Evolutionary conservation across 2,329 filamentous ascomycete genomes (phyloP).

Genomic region (Arthrinium puccinioides): DNA sequence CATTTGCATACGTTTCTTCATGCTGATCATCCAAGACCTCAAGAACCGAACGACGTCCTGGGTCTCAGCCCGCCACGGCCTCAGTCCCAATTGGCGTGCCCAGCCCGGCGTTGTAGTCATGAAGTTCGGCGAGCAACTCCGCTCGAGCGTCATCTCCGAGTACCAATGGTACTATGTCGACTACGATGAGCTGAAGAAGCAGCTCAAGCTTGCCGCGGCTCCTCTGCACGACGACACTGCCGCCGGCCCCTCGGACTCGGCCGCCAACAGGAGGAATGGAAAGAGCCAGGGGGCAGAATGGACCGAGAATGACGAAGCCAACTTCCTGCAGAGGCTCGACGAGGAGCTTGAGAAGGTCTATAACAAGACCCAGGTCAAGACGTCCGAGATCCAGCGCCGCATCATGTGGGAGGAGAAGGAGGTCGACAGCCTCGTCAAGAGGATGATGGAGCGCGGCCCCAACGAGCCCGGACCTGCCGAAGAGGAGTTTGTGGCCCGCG

Average conservation of each 20-base stretch:
- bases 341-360: conserved; percentile 94
- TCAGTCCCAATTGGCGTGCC: conserved; percentile 16
- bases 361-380: conserved; percentile 95
- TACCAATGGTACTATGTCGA: conserved; percentile 98
- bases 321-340: conserved; percentile 82
- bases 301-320: conserved; percentile 86
- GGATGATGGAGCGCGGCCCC: conserved; percentile 57
- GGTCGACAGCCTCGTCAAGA: conserved; percentile 55
- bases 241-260: conserved; percentile 23
- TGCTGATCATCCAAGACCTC: conserved; percentile 43
- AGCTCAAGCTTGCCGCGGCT: conserved; percentile 69
- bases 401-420: conserved; percentile 91
- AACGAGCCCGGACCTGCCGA: conserved; percentile 61
- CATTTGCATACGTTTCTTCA: conserved; percentile 12
- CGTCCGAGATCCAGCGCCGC: conserved; percentile 86
- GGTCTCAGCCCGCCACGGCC: conserved; percentile 10
- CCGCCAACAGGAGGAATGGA: conserved; percentile 24
- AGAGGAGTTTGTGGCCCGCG: conserved; percentile 88
- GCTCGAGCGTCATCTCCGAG: conserved; percentile 90
- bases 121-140: conserved; percentile 95
- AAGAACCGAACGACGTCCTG: conserved; percentile 12
- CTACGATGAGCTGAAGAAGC: conserved; percentile 87
- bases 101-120: conserved; percentile 52
- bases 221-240: conserved; percentile 27
- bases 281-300: conserved; percentile 57